Conservation (phyloP, 2,329 filamentous ascomycete genomes). For the Fusarium sp. region DNA sequence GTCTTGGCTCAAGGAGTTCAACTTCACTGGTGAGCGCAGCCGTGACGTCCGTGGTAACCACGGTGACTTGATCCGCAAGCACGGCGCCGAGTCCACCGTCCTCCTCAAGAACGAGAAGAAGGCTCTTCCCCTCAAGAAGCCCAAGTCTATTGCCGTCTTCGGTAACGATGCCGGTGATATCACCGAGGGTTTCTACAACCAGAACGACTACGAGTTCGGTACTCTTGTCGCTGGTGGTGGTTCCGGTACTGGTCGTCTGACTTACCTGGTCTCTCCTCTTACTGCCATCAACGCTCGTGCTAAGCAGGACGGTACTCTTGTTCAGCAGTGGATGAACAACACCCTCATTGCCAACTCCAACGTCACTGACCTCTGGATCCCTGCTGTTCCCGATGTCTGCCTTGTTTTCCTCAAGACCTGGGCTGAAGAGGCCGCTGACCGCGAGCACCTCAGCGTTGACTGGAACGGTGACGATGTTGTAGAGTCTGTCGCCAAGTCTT, state of each 20-base stretch:
- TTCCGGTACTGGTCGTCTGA: conserved; percentile 55
- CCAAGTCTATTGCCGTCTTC: conserved; percentile 69
- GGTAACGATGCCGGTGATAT: conserved; percentile 63
- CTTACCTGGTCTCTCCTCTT: conserved; percentile 55
- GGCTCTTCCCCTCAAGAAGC: conserved; percentile 68
- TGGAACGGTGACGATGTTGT: conserved; percentile 73
- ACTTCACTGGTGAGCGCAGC: conserved; percentile 65
- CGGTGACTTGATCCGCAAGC: conserved; percentile 66
- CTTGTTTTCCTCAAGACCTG: conserved; percentile 75
- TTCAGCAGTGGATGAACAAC: conserved; percentile 62
- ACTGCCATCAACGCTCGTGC: conserved; percentile 60
- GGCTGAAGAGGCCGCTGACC: conserved; percentile 72
- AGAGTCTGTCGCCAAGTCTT: conserved; percentile 69
- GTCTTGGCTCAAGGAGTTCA: conserved; percentile 57
- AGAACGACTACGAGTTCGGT: conserved; percentile 71
- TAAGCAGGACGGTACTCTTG: conserved; percentile 59
- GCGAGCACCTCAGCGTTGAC: conserved; percentile 65
- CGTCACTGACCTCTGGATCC: conserved; percentile 60
- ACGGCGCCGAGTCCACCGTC: conserved; percentile 69
- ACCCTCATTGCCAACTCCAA: conserved; percentile 55
- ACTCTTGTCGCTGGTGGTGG: conserved; percentile 70
- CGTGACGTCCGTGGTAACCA: conserved; percentile 66
- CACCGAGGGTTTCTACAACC: conserved; percentile 74
- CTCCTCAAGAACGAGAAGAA: conserved; percentile 78
- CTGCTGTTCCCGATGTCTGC: conserved; percentile 71